Base-by-base conservation (phyloP, 2,329 filamentous ascomycete species). In the Cercospora janseana region DNA sequence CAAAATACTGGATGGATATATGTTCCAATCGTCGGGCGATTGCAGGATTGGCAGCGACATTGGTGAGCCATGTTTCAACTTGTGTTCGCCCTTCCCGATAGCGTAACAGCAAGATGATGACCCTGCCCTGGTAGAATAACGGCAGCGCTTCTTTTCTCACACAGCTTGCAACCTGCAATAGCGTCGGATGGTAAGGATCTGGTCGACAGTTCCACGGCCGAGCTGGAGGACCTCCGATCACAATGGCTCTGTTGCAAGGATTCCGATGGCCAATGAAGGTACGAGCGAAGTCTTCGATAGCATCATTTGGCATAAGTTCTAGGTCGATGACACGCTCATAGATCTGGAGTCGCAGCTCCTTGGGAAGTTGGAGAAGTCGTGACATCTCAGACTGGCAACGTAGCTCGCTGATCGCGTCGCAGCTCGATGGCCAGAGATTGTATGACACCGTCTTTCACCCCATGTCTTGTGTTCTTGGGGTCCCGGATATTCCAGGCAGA, bases 341-440 rank as follows among this genome's bases (percentile, higher is more conserved):
- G 24, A 58, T 58, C 16, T 52, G 34, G 7, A 56, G 47, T 6
- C 55, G 49, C 13, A 57, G 31, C 41, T 57, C 55, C n/a, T 35
- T 50, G 9, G 55, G 55, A 3, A 57, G 49, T 12, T 35, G n/a
- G 9, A 57, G 49, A 6, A 57, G 31, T 13, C 34, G 16, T 86
- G 75, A 67, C 86, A 87, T 67, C n/a, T n/a, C n/a, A n/a, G n/a
- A n/a, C n/a, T n/a, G n/a, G n/a, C n/a, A n/a, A n/a, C n/a, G n/a
- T n/a, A n/a, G n/a, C n/a, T n/a, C n/a, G n/a, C n/a, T n/a, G n/a
- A n/a, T n/a, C n/a, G n/a, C n/a, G n/a, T n/a, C n/a, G n/a, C n/a
- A n/a, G n/a, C n/a, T n/a, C n/a, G n/a, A n/a, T n/a, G n/a, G n/a
- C n/a, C n/a, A n/a, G n/a, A n/a, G n/a, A n/a, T n/a, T n/a, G n/a